phyloP scores from a whole-genome alignment of 2,329 filamentous ascomycete genomes.

The Tolypocladium sp. region DNA sequence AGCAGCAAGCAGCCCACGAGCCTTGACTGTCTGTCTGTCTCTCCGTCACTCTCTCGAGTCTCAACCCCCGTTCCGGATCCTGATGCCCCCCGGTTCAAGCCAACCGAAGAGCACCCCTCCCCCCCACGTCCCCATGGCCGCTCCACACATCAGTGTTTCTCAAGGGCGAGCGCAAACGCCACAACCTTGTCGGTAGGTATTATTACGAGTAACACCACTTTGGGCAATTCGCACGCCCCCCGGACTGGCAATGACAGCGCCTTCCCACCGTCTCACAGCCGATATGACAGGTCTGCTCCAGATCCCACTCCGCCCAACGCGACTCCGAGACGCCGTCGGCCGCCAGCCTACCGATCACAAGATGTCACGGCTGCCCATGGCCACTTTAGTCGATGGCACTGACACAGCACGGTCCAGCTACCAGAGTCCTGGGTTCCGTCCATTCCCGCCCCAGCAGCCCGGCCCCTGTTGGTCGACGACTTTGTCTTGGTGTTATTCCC shows the following conservation, averaged over 20 bases:
- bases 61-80: neutral
- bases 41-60: neutral
- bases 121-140: neutral
- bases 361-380: slow-evolving; percentile 5
- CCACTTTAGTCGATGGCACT: slow-evolving; percentile 8
- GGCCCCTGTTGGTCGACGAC: slow-evolving; percentile 4
- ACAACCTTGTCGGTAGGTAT: neutral
- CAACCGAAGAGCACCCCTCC: neutral
- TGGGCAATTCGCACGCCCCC: neutral
- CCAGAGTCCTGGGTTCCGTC: slow-evolving; percentile 10
- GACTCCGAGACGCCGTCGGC: slow-evolving; percentile 11
- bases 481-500: slow-evolving; percentile 3
- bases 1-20: neutral
- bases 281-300: slow-evolving; percentile 27
- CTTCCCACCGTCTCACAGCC: slow-evolving; percentile 16
- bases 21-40: neutral
- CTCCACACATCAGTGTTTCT: slow-evolving; percentile 1
- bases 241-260: slow-evolving; percentile 11
- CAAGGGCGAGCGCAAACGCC: slow-evolving; percentile 6
- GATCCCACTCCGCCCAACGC: slow-evolving; percentile 9
- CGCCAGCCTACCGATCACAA: slow-evolving; percentile 17
- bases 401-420: slow-evolving; percentile 6
- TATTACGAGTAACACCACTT: neutral
- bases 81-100: neutral
- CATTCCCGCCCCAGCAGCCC: slow-evolving; percentile 8